Evolutionary conservation across 2,329 filamentous ascomycete genomes (phyloP), one percentile per base, ranked within the genome.

Genomic region (Dactylellina cionopaga): DNA sequence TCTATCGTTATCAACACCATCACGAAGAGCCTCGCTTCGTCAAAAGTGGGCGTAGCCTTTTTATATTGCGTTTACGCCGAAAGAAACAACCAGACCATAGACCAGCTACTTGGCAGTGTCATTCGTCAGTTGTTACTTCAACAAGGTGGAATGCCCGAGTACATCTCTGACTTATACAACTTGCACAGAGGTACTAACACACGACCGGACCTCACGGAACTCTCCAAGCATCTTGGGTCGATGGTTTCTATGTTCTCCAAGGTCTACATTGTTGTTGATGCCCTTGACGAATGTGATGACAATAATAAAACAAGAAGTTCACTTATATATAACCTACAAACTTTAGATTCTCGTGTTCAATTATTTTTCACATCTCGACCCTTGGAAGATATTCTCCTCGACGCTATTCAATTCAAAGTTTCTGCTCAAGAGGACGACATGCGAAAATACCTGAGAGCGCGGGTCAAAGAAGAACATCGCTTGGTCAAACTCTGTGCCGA

Each of bases 21-120:
- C 22, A 31, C 2, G 6, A 31, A 17, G 1, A 31, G 15, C 15
- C 35, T 58, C 11, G 22, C 31, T 2, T 11, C 25, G 17, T 24
- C 46, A 27, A 35, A 59, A 17, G 5, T 37, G 17, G 66, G 52
- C 17, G n/a, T 59, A 54, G 59, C 59, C 0, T 15, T 59, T 19
- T 59, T 72, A 13, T 72, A 72, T 31, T 72, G 43, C n/a, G 35
- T 43, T 15, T 72, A 52, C n/a, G 56, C 49, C 41, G 60, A 72
- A 31, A 37, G 44, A 10, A 55, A 59, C 22, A 25, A 56, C 2
- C 66, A 72, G 52, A 72, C 66, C 1, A 60, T 62, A 6, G 24
- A 46, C 0, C 63, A 66, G n/a, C 46, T 54, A 24, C 31, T 72
- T 39, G 52, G 59, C 19, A 66, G 66, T 29, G 31, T 66, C 13